Percentiles rank a stretch among this genome's conserved stretches.
Conservation (phyloP, 495 filamentous ascomycete genomes). For the Astrothelium subdiscretum region DNA sequence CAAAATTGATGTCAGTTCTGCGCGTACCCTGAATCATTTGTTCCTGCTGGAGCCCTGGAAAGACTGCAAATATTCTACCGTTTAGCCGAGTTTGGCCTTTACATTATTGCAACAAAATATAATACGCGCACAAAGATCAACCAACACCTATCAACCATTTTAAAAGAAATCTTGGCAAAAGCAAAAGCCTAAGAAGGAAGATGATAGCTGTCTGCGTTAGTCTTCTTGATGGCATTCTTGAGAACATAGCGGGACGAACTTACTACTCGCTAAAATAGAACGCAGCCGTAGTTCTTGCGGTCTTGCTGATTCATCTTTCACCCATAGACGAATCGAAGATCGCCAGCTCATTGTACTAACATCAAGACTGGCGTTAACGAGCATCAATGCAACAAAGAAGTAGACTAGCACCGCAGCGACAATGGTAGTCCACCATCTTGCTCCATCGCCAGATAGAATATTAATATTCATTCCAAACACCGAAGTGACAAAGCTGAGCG, state of each 20-base stretch:
- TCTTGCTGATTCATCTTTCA: not conserved
- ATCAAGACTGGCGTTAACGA: not conserved
- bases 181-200: not conserved
- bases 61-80: too few relatives aligned
- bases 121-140: too few relatives aligned
- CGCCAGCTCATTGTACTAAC: too few relatives aligned
- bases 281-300: not conserved
- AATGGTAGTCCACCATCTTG: not conserved
- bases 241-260: not conserved
- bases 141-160: too few relatives aligned
- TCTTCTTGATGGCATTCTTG: not conserved
- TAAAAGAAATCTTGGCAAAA: not conserved
- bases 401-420: not conserved
- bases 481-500: constrained; percentile 6
- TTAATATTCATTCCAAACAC: constrained; percentile 9
- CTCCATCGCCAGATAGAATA: not conserved
- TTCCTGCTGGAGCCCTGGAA: too few relatives aligned
- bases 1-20: too few relatives aligned
- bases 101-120: too few relatives aligned
- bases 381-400: not conserved
- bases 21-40: too few relatives aligned
- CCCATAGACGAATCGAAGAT: too few relatives aligned
- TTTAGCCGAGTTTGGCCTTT: too few relatives aligned
- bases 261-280: not conserved
- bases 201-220: not conserved